Conservation (phyloP, 352 stramenopile species). For the Phytopythium litorale region DNA sequence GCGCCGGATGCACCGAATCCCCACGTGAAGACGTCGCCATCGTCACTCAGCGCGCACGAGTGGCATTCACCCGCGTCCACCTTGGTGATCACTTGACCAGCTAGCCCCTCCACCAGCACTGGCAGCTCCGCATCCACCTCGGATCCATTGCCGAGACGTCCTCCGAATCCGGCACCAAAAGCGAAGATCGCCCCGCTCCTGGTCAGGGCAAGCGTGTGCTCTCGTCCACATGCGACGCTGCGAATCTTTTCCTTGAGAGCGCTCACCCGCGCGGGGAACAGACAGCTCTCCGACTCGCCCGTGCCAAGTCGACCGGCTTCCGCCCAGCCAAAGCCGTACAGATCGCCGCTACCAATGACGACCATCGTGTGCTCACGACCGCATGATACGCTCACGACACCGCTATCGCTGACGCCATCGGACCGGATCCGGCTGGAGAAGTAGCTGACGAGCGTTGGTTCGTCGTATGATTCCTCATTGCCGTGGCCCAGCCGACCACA, state of each 20-base stretch:
- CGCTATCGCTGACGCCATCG: conserved; percentile 25
- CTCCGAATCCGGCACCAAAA: conserved; percentile 77
- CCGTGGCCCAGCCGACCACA: conserved; percentile 75
- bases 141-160: conserved; percentile 61
- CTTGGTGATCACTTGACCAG: conserved; percentile 30
- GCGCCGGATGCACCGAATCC: conserved; percentile 81
- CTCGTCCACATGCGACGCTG: conserved; percentile 67
- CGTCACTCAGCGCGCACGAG: conserved; percentile 54
- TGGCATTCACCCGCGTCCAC: conserved; percentile 82
- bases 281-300: conserved; percentile 62
- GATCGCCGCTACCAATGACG: conserved; percentile 51
- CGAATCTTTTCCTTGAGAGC: conserved; percentile 37
- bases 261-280: conserved; percentile 54
- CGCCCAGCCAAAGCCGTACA: conserved; percentile 84
- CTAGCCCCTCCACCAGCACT: conserved; percentile 29
- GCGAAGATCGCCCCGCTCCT: conserved; percentile 51
- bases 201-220: conserved; percentile 73
- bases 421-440: conserved; percentile 47
- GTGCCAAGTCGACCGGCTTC: conserved; percentile 81
- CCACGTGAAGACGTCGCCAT: conserved; percentile 82
- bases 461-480: conserved; percentile 37
- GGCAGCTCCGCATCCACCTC: conserved; percentile 63
- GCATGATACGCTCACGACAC: conserved; percentile 56
- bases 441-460: conserved; percentile 47
- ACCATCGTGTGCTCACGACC: conserved; percentile 86